Conservation (phyloP, 108 stramenopile genomes). For the Pelagomonas calceolata region DNA sequence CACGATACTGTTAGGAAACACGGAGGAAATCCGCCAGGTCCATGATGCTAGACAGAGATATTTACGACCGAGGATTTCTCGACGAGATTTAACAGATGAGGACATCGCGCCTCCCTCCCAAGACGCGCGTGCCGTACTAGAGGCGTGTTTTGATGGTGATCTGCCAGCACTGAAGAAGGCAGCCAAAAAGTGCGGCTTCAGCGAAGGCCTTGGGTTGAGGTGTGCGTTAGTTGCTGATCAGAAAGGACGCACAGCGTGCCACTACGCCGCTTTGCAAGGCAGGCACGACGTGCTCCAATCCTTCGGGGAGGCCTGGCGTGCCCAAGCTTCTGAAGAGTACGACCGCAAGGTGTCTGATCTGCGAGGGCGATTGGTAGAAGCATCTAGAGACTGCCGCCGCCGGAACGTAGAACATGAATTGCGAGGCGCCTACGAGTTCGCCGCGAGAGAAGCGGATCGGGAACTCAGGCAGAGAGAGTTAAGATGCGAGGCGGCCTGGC, state of each 20-base stretch:
- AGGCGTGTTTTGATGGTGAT: neutral
- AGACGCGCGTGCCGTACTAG: too few relatives aligned
- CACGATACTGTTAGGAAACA: too few relatives aligned
- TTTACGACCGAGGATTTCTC: too few relatives aligned
- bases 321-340: neutral
- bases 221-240: neutral
- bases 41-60: too few relatives aligned
- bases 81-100: too few relatives aligned
- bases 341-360: neutral
- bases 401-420: neutral
- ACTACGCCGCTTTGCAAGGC: neutral
- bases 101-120: too few relatives aligned
- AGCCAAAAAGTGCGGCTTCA: neutral
- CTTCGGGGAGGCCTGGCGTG: neutral
- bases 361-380: neutral
- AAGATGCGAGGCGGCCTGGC: neutral
- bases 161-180: neutral
- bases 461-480: neutral
- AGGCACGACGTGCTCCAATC: neutral
- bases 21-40: too few relatives aligned
- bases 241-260: neutral
- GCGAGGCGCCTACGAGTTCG: neutral
- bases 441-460: neutral
- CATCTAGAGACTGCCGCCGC: neutral
- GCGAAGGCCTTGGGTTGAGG: neutral